Evolutionary conservation across 208 protist species (phyloP).

Genomic region (Acanthamoeba castellanii): DNA sequence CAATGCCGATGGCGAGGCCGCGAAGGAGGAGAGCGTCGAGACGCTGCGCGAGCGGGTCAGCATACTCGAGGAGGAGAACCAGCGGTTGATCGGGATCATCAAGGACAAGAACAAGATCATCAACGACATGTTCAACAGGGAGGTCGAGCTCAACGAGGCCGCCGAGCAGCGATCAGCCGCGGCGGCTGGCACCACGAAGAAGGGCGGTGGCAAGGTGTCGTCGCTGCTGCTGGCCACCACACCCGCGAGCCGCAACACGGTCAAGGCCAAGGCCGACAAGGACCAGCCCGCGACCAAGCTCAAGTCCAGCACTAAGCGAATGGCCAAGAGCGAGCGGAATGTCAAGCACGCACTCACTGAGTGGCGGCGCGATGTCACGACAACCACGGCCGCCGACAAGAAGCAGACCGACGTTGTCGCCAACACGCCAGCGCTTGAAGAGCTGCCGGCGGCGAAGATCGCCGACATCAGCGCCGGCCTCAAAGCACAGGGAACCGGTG

Average conservation of each 20-base stretch:
- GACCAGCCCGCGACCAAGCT: neutral
- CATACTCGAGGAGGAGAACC: slow-evolving; percentile 48
- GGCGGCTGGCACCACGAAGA: neutral
- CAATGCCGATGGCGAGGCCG: neutral
- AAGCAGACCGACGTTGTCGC: neutral
- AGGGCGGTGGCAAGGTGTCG: neutral
- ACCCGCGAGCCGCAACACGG: too few relatives aligned
- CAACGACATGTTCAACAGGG: slow-evolving; percentile 21
- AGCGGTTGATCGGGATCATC: slow-evolving; percentile 1
- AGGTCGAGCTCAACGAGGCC: neutral
- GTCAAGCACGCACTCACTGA: neutral
- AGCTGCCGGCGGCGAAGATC: too few relatives aligned
- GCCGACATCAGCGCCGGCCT: too few relatives aligned
- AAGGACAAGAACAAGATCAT: slow-evolving; percentile 65
- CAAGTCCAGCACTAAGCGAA: neutral
- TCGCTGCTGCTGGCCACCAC: neutral
- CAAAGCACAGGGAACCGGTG: neutral
- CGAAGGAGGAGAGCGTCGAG: neutral
- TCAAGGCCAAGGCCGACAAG: neutral
- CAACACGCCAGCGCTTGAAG: too few relatives aligned
- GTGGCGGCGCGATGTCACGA: neutral
- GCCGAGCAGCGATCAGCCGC: neutral
- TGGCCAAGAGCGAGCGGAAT: neutral
- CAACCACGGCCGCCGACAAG: neutral
- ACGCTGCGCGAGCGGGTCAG: neutral